phyloP scores from a whole-genome alignment of 208 protist species.

The Angomonas deanei region DNA sequence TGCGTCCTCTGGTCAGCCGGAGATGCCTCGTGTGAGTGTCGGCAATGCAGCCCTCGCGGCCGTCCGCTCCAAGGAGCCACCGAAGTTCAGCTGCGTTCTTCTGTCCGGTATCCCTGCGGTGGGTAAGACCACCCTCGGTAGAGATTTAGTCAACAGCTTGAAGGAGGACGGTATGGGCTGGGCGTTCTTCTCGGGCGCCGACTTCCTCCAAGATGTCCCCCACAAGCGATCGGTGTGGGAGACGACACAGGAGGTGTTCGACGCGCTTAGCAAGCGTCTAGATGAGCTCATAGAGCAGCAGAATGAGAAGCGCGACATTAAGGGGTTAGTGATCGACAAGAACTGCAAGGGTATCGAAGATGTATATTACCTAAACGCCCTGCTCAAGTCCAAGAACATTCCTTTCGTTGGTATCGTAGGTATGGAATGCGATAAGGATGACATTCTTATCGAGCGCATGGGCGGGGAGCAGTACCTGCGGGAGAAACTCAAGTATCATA shows the following conservation, averaged over 20 bases:
- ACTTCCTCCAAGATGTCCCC: slow-evolving; percentile 42
- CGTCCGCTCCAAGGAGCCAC: slow-evolving; percentile 57
- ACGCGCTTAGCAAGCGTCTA: slow-evolving; percentile 70
- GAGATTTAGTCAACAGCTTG: slow-evolving; percentile 70
- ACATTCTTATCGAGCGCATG: slow-evolving; percentile 64
- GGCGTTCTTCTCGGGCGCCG: slow-evolving; percentile 84
- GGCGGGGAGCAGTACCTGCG: slow-evolving; percentile 48
- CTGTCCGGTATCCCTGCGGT: slow-evolving; percentile 69
- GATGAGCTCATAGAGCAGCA: slow-evolving; percentile 71
- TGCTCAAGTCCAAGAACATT: slow-evolving; percentile 65
- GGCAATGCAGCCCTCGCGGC: background rate
- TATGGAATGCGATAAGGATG: slow-evolving; percentile 64
- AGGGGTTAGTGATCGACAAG: slow-evolving; percentile 85
- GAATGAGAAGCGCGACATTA: slow-evolving; percentile 43
- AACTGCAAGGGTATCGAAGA: slow-evolving; percentile 85
- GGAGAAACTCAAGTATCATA: slow-evolving; percentile 84
- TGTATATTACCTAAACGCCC: slow-evolving; percentile 71
- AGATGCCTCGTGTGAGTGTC: slow-evolving; percentile 1
- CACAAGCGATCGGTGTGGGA: slow-evolving; percentile 66
- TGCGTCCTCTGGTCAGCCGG: background rate
- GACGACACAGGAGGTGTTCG: slow-evolving; percentile 71
- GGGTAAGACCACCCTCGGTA: slow-evolving; percentile 76
- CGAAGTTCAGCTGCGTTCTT: slow-evolving; percentile 84
- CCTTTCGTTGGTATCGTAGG: slow-evolving; percentile 81
- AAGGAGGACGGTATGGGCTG: slow-evolving; percentile 65